Evolutionary conservation across 169 alveolate genomes (phyloP), one percentile per base, ranked within the genome.

Genomic region (Cryptosporidium muris): DNA sequence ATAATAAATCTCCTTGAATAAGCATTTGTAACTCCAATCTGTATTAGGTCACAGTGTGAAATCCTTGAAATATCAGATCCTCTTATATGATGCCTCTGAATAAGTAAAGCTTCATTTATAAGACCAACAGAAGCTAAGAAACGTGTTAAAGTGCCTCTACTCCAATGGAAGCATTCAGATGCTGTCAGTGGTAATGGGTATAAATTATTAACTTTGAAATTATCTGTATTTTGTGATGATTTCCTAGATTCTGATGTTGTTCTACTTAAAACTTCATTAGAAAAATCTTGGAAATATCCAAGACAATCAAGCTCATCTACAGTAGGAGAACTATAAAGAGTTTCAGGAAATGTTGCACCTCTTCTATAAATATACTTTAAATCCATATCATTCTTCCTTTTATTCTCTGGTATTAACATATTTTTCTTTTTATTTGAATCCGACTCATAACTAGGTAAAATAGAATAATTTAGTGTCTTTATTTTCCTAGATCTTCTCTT

Each of bases 1-100:
- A 80, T 48, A 9, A 89, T 82, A 60, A 80, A 89, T 80, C 62
- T 82, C 40, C 92, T 51, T 37, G 80, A 80, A 65, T 89, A 89
- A 5, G 40, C 8, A 74, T 89, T 82, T 7, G 64, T 67, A 81
- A 89, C 63, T 52, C 88, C 89, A 25, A 89, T 38, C 36, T 68
- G 64, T 80, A 82, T 62, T 11, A 89, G 49, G 7, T 68, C 82
- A 14, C 64, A 74, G 45, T 89, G 91, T 34, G 89, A 80, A 25
- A 89, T 6, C 11, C 60, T 82, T 16, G 85, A 68, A 42, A 80
- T 89, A 53, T 89, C 90, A 16, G 62, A 51, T 12, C 92, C 92
- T 37, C 82, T 56, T 16, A 89, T 49, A 25, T 82, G 80, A 47
- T 80, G 16, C 4, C 67, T 82, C 42, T 82, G 81, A 64, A 89